phyloP scores from a whole-genome alignment of 192 early-diverging fungal genomes.

The Ambispora gerdemannii region DNA sequence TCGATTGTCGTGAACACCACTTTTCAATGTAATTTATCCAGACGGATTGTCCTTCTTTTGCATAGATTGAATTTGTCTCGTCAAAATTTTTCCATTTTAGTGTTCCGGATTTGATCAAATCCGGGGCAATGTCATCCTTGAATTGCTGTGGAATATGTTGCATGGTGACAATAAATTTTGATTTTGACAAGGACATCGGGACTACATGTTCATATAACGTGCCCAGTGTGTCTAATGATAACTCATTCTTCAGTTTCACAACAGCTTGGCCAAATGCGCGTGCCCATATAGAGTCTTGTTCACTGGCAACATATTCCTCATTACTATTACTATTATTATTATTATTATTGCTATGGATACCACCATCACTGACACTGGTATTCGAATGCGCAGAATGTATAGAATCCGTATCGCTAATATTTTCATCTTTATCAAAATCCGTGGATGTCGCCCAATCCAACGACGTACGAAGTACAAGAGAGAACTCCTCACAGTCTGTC shows the following conservation, averaged over 20 bases:
- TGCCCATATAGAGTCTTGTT: constrained; percentile 25
- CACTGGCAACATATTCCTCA: constrained; percentile 27
- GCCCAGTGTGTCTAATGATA: constrained; percentile 31
- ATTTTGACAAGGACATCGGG: constrained; percentile 33
- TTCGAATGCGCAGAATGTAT: constrained; percentile 24
- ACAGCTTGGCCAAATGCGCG: constrained; percentile 25
- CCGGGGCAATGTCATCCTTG: constrained; percentile 36
- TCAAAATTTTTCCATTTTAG: constrained; percentile 43
- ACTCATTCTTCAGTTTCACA: constrained; percentile 30
- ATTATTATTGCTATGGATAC: neutral
- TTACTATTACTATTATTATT: neutral
- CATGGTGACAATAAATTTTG: constrained; percentile 45
- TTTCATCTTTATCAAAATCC: constrained; percentile 22
- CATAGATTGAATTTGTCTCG: constrained; percentile 26
- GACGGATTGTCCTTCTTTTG: constrained; percentile 24
- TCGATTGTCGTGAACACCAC: constrained; percentile 35
- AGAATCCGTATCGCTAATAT: constrained; percentile 23
- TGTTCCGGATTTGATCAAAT: constrained; percentile 34
- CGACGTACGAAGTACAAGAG: constrained; percentile 34
- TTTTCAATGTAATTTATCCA: constrained; percentile 30
- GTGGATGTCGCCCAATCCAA: constrained; percentile 34
- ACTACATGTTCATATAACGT: constrained; percentile 44
- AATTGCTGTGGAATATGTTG: constrained; percentile 37
- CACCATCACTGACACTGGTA: neutral
- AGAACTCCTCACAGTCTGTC: constrained; percentile 33